Evolutionary conservation across 2,329 filamentous ascomycete species (phyloP).

Genomic region (Tolypocladium tropicale): DNA sequence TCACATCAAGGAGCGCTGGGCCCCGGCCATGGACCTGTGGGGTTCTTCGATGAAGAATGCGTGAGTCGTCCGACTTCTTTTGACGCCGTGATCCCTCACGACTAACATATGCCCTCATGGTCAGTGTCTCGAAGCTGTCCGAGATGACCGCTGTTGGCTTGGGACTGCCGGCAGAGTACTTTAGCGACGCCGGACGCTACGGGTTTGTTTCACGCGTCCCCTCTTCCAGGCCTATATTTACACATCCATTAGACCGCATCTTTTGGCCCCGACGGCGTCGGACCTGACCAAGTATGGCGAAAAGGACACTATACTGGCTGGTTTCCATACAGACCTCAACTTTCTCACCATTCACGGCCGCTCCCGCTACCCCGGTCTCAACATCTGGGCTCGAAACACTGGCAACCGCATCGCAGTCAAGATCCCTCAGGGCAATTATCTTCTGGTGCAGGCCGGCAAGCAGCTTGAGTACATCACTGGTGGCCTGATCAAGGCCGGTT

Average conservation of each 20-base stretch:
- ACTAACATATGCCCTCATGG: background rate
- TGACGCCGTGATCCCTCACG: background rate
- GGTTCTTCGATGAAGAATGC: conserved; percentile 50
- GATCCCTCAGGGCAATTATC: conserved; percentile 46
- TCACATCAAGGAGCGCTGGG: conserved; percentile 40
- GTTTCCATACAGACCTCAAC: conserved; percentile 56
- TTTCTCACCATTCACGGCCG: conserved; percentile 56
- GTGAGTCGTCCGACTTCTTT: conserved; percentile 23
- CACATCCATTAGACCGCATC: conserved; percentile 36
- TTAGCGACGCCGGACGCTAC: conserved; percentile 44
- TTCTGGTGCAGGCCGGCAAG: conserved; percentile 53
- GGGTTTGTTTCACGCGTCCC: conserved; percentile 27
- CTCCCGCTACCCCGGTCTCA: conserved; percentile 49
- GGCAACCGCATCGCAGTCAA: conserved; percentile 46
- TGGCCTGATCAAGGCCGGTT: conserved; percentile 51
- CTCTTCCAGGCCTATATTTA: background rate
- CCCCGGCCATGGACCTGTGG: conserved; percentile 45
- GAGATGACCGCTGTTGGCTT: conserved; percentile 50
- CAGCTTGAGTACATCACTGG: conserved; percentile 53
- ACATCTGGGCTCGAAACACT: conserved; percentile 55
- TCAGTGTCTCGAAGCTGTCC: conserved; percentile 44
- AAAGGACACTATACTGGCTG: conserved; percentile 48
- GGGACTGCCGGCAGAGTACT: conserved; percentile 39
- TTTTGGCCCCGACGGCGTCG: conserved; percentile 50
- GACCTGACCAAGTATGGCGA: conserved; percentile 43